Evolutionary conservation across 768 basidiomycete species (phyloP), one percentile per base, ranked within the genome.

Genomic region (Mycena crocata): DNA sequence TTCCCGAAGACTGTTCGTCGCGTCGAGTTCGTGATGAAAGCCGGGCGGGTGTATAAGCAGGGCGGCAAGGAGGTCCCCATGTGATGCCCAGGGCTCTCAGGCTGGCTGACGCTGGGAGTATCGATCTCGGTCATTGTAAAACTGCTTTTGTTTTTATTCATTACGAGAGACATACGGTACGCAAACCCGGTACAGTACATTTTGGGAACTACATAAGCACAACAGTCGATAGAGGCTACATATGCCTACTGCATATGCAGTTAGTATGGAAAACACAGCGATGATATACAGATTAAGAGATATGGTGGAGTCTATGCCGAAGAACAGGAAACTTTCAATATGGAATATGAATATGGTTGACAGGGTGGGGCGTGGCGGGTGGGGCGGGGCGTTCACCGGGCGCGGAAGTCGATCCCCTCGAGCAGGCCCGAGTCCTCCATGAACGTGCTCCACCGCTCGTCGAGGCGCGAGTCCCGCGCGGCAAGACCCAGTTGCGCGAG

Each of bases 401-500:
- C 59, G 23, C 70, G 67, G 42, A 72, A 74, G 49, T 74, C 63
- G 12, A 74, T 67, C n/a, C 74, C 80, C 28, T 79, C 80, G 58
- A 80, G 61, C 13, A 80, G 56, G 1, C 87, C 85, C 10, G 84
- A 86, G 59, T 89, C 85, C 26, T 85, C 84, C 86, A 90, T 87
- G 71, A 90, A 89, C 31, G 84, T 84, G 59, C 84, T 84, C 89
- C 89, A 90, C 26, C 86, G 78, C 71, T 87, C 86, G 55, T 87
- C 86, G 40, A 89, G 71, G 39, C 86, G 78, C 46, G 86, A 86
- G 64, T 85, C 84, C 26, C 86, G 79, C 13, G 89, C 79, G 6
- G 88, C 87, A 28, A 92, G 77, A 9, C 91, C 91, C 5, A 92
- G 81, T 59, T 87, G 83, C 0, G 87, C 85, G 21, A 91, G 77